Percentiles rank a stretch among this genome's conserved stretches.
phyloP scores from a whole-genome alignment of 31 red algal species.

The Odonthalia washingtoniensis region DNA sequence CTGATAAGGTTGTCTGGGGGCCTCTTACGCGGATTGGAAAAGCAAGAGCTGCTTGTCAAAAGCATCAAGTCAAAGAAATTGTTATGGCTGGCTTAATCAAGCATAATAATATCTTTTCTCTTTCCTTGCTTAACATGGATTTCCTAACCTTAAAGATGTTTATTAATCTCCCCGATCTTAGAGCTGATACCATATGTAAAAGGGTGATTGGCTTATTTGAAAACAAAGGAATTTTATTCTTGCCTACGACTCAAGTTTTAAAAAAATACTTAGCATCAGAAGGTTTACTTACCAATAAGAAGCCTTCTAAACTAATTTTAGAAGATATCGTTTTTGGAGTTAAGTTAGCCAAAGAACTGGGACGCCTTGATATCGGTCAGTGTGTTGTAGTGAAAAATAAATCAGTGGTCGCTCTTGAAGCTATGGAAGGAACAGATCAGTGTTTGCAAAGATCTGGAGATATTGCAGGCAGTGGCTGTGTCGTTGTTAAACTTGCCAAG shows the following conservation, averaged over 20 bases:
- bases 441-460: slow-evolving; percentile 2
- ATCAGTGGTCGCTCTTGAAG: slow-evolving; percentile 2
- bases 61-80: not conserved
- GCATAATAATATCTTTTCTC: not conserved
- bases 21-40: not conserved
- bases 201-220: not conserved
- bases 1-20: slow-evolving; percentile 14
- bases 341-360: slow-evolving; percentile 8
- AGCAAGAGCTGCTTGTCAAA: slow-evolving; percentile 13
- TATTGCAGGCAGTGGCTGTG: not conserved
- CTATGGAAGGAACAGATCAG: not conserved
- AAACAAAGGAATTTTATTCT: not conserved
- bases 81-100: slow-evolving; percentile 11
- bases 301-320: not conserved
- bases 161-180: not conserved
- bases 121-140: slow-evolving; percentile 1
- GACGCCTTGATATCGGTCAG: slow-evolving; percentile 21
- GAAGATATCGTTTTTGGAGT: slow-evolving; percentile 3
- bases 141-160: slow-evolving; percentile 12
- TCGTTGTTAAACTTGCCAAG: slow-evolving; percentile 12
- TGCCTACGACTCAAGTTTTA: not conserved
- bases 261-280: not conserved
- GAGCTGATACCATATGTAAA: slow-evolving; percentile 2
- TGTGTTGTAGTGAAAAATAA: slow-evolving; percentile 18
- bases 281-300: not conserved